These are phyloP conservation scores for Pythium catenulatum DNA, from an alignment of 352 stramenopile species.

Conservation along the genomic window DNA sequence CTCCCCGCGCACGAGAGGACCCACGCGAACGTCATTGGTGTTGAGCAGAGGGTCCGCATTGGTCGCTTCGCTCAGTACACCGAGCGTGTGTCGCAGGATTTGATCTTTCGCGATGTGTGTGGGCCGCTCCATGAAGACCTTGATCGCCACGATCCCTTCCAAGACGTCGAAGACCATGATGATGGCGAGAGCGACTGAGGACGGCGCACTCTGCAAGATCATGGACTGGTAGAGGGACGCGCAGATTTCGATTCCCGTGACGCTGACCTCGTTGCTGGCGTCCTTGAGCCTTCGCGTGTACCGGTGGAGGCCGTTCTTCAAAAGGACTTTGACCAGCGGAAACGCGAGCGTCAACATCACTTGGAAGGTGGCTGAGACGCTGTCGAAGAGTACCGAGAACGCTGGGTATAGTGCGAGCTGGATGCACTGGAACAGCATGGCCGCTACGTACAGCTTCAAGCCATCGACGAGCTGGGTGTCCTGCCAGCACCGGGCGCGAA, in stretches of 20 bases:
- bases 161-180: constrained; percentile 55
- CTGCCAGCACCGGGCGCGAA: constrained; percentile 19
- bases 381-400: constrained; percentile 56
- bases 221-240: constrained; percentile 59
- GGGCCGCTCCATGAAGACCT: constrained; percentile 56
- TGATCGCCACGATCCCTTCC: constrained; percentile 33
- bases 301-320: constrained; percentile 22
- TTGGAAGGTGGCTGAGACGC: not conserved
- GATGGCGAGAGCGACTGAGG: constrained; percentile 12
- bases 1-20: no score
- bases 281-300: constrained; percentile 8
- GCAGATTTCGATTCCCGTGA: constrained; percentile 51
- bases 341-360: constrained; percentile 40
- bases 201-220: constrained; percentile 50
- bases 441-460: not conserved
- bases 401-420: constrained; percentile 54
- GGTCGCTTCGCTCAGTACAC: no score
- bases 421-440: not conserved
- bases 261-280: constrained; percentile 28
- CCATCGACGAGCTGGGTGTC: not conserved
- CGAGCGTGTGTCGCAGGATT: not conserved
- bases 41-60: no score
- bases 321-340: constrained; percentile 48
- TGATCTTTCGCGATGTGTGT: not conserved
- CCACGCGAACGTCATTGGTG: no score